Base-by-base conservation (phyloP, 768 basidiomycete genomes). In the Phanerochaete sordida region DNA sequence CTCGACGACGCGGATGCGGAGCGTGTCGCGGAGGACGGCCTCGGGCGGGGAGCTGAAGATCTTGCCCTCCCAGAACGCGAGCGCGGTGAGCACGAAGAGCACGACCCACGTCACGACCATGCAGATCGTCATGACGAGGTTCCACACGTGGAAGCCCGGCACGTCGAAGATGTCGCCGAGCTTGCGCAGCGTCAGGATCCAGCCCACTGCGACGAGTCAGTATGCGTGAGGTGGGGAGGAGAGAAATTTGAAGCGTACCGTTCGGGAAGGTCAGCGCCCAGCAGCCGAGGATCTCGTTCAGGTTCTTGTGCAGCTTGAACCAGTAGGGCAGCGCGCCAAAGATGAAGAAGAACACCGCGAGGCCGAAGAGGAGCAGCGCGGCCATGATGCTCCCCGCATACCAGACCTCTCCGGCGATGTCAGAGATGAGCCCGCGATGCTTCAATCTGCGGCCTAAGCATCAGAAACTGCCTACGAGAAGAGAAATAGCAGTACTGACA, bases 201-300 rank as follows among this genome's bases (percentile, higher is more conserved):
- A 81, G 31, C 80, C 79, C 21, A 80, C 68, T 66, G 52, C 21
- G 37, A 24, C 21, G 23, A 11, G 44, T 57, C 31, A 45, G 27
- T n/a, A 33, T 11, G 16, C 30, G 45, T 31, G 58, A 30, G 46
- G 21, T 31, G 16, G 19, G 7, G 3, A 46, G 5, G 35, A 23
- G 49, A 24, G 35, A 9, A 54, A 21, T 44, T 43, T 23, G 46
- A 39, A n/a, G 58, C 69, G 24, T 62, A 76, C 75, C 68, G 61
- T 79, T 79, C 4, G 78, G 78, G 66, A 80, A 80, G 0, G 78
- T 79, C 54, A 80, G 61, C 3, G 78, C 79, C 79, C 79, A 79
- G 64, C 79, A 80, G 61, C 79, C 78, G 23, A 81, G 73, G 55
- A 80, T 81, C 57, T 81, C 78, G 58, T 70, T 65, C 48, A 81